These are phyloP conservation scores for Carallia pectinifolia DNA, from an alignment of 345 rosid species.

Conservation along the genomic window DNA sequence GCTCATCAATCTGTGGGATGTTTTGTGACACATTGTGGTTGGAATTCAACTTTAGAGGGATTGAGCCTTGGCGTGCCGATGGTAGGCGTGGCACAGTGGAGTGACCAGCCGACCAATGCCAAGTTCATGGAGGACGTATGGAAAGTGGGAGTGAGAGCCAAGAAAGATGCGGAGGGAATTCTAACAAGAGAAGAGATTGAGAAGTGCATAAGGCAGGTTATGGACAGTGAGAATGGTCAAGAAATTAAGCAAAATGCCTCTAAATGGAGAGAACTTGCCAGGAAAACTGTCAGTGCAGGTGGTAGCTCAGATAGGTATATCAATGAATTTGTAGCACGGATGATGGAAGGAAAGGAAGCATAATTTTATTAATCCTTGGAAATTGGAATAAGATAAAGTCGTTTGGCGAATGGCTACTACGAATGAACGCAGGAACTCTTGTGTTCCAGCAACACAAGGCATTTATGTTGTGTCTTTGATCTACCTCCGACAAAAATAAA, in stretches of 20 bases:
- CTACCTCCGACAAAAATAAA: no score
- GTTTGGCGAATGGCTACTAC: neutral
- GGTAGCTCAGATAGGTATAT: constrained; percentile 41
- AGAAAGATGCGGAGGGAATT: constrained; percentile 26
- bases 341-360: constrained; percentile 11
- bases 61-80: constrained; percentile 45
- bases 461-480: no score
- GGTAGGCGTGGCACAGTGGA: constrained; percentile 38
- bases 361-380: neutral
- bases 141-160: constrained; percentile 42
- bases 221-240: constrained; percentile 36
- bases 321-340: constrained; percentile 30
- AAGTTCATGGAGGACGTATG: constrained; percentile 43
- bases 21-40: constrained; percentile 48
- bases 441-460: no score
- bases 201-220: constrained; percentile 32
- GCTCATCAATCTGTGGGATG: constrained; percentile 45
- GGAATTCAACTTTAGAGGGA: constrained; percentile 51
- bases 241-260: constrained; percentile 32
- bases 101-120: constrained; percentile 51
- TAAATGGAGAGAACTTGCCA: constrained; percentile 40
- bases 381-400: neutral
- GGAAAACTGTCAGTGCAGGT: constrained; percentile 38
- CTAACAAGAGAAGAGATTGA: constrained; percentile 32
- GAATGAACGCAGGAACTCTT: no score